Percentiles rank a stretch among this genome's conserved stretches.
Conservation (phyloP, 2,329 filamentous ascomycete genomes). For the Stachybotrys echinatus region DNA sequence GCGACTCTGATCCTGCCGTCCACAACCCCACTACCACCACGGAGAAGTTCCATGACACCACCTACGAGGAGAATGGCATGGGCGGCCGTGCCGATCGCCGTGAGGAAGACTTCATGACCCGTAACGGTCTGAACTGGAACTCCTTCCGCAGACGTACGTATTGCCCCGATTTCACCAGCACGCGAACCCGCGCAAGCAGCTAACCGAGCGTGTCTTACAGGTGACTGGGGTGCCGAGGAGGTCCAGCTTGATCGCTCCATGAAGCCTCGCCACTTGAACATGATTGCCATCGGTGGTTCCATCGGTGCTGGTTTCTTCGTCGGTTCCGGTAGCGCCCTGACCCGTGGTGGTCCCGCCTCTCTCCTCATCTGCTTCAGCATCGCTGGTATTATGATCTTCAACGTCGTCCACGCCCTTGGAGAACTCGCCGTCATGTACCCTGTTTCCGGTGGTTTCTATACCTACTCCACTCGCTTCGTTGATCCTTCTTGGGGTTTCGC, state of each 20-base stretch:
- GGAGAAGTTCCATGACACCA: background rate
- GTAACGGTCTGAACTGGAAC: background rate
- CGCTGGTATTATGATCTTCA: conserved; percentile 56
- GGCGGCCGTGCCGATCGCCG: background rate
- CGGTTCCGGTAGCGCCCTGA: conserved; percentile 50
- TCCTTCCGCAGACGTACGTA: background rate
- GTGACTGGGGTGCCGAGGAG: background rate
- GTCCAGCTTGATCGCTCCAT: conserved; percentile 39
- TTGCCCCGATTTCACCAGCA: background rate
- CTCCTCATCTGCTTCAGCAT: conserved; percentile 47
- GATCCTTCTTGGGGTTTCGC: conserved; percentile 56
- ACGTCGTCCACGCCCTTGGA: conserved; percentile 55
- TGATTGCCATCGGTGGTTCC: conserved; percentile 58
- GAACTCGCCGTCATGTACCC: conserved; percentile 59
- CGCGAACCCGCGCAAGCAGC: no score
- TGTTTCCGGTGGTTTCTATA: conserved; percentile 59
- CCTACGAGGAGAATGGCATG: background rate
- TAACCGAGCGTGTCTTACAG: no score
- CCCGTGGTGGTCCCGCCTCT: conserved; percentile 41
- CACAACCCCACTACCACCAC: no score
- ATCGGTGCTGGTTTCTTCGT: conserved; percentile 61
- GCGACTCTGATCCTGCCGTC: no score
- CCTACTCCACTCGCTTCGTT: conserved; percentile 56
- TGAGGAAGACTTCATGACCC: background rate
- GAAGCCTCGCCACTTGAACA: conserved; percentile 54